phyloP scores from a whole-genome alignment of 768 basidiomycete species.

The Leccinum longicurvipes region DNA sequence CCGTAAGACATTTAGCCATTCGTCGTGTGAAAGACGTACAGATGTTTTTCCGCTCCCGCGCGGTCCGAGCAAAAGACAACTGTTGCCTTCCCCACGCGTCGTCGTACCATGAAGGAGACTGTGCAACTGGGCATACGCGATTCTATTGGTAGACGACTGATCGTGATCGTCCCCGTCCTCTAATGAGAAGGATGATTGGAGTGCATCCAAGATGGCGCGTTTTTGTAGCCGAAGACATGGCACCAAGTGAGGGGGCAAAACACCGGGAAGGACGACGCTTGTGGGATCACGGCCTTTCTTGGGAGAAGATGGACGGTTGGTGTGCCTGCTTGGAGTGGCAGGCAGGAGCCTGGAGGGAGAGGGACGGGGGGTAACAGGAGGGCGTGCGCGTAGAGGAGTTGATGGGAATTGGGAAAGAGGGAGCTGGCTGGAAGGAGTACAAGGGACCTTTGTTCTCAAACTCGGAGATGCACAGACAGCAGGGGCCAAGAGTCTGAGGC shows the following conservation, averaged over 20 bases:
- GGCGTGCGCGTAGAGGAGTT: constrained; percentile 13
- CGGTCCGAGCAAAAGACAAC: constrained; percentile 83
- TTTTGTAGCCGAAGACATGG: constrained; percentile 56
- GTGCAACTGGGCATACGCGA: constrained; percentile 54
- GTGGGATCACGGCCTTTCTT: constrained; percentile 8
- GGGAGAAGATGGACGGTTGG: constrained; percentile 9
- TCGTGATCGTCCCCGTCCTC: constrained; percentile 33
- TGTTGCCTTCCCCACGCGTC: constrained; percentile 85
- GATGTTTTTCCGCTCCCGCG: constrained; percentile 83
- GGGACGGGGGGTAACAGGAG: constrained; percentile 12
- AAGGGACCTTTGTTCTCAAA: constrained; percentile 7
- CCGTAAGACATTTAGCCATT: not conserved
- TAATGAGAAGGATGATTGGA: constrained; percentile 33
- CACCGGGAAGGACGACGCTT: constrained; percentile 20
- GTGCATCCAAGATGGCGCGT: constrained; percentile 45
- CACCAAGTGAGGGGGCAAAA: constrained; percentile 41
- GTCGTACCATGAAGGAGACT: constrained; percentile 73
- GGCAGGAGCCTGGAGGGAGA: constrained; percentile 18
- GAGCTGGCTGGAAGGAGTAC: constrained; percentile 18
- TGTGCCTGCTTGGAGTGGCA: constrained; percentile 16
- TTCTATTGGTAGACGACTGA: constrained; percentile 43
- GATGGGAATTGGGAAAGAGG: constrained; percentile 12
- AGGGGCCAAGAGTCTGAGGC: too few species aligned
- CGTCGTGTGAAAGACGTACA: constrained; percentile 36
- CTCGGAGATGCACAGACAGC: constrained; percentile 12